phyloP scores from a whole-genome alignment of 257 asterid species.

The Capsicum pubescens region DNA sequence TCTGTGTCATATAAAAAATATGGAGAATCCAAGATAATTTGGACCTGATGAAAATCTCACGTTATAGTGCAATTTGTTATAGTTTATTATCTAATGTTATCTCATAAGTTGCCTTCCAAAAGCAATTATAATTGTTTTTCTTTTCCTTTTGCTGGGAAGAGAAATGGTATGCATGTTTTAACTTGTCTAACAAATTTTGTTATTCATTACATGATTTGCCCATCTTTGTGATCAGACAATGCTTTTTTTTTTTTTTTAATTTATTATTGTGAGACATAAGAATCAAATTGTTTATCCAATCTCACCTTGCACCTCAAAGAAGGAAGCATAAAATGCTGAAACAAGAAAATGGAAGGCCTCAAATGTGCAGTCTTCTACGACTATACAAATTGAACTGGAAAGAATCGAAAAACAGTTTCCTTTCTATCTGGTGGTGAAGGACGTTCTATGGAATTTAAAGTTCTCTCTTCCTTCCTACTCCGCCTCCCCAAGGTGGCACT shows the following conservation, averaged over 20 bases:
- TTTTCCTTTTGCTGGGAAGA: constrained; percentile 22
- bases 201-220: constrained; percentile 25
- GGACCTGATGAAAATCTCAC: background rate
- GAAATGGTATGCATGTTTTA: constrained; percentile 16
- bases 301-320: constrained; percentile 3
- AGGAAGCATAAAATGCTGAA: background rate
- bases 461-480: background rate
- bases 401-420: background rate
- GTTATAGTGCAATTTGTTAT: background rate
- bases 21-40: background rate
- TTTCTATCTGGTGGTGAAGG: background rate
- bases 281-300: background rate
- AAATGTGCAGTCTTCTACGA: background rate
- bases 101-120: constrained; percentile 19
- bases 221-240: background rate
- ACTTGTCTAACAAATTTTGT: constrained; percentile 12
- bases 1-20: background rate
- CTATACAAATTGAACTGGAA: background rate
- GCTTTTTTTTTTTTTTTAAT: background rate
- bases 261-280: background rate
- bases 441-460: background rate
- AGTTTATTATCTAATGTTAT: background rate
- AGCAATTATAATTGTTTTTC: constrained; percentile 9
- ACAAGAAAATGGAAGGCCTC: background rate
- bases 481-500: constrained; percentile 2